A percentile compares a stretch with the other conserved stretches of the same genome.
These are phyloP conservation scores for Zygosaccharomyces pseudobailii DNA, from an alignment of 1,139 yeast genomes.

Conservation along the genomic window DNA sequence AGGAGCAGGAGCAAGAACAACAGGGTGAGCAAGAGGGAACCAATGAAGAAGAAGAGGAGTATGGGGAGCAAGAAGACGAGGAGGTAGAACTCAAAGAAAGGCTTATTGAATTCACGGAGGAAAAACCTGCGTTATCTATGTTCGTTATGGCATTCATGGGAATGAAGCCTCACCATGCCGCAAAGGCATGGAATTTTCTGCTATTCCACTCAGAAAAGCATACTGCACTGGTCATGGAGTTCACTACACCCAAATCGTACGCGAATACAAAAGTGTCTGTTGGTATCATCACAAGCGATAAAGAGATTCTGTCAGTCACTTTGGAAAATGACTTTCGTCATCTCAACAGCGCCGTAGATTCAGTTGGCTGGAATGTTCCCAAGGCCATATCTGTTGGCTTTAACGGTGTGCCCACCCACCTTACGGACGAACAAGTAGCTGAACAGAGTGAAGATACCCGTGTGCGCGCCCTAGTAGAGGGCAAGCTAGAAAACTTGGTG, in stretches of 20 bases:
- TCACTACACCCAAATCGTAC: slow-evolving; percentile 88
- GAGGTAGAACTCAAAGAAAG: slow-evolving; percentile 19
- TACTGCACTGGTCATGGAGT: slow-evolving; percentile 87
- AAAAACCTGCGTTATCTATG: slow-evolving; percentile 59
- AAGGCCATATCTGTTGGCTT: slow-evolving; percentile 56
- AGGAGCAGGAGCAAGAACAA: slow-evolving; percentile 15
- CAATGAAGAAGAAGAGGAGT: slow-evolving; percentile 10
- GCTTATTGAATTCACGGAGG: slow-evolving; percentile 21
- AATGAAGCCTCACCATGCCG: slow-evolving; percentile 99
- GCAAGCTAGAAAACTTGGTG: slow-evolving; percentile 53
- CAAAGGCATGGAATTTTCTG: slow-evolving; percentile 91
- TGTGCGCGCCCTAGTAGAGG: slow-evolving; percentile 42
- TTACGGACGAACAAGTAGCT: slow-evolving; percentile 17
- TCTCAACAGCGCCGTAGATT: slow-evolving; percentile 55
- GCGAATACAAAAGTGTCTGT: slow-evolving; percentile 76
- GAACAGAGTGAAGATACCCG: slow-evolving; percentile 24
- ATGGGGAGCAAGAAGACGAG: slow-evolving; percentile 6
- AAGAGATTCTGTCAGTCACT: slow-evolving; percentile 60
- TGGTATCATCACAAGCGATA: slow-evolving; percentile 66
- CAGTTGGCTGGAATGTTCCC: slow-evolving; percentile 93
- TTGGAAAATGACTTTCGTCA: slow-evolving; percentile 64
- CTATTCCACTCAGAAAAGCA: slow-evolving; percentile 76
- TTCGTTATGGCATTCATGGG: slow-evolving; percentile 98
- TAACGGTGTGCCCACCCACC: slow-evolving; percentile 38
- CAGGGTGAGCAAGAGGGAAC: slow-evolving; percentile 19